Evolutionary conservation across 495 filamentous ascomycete genomes (phyloP).

Genomic region (Penicillium simplicissimum): DNA sequence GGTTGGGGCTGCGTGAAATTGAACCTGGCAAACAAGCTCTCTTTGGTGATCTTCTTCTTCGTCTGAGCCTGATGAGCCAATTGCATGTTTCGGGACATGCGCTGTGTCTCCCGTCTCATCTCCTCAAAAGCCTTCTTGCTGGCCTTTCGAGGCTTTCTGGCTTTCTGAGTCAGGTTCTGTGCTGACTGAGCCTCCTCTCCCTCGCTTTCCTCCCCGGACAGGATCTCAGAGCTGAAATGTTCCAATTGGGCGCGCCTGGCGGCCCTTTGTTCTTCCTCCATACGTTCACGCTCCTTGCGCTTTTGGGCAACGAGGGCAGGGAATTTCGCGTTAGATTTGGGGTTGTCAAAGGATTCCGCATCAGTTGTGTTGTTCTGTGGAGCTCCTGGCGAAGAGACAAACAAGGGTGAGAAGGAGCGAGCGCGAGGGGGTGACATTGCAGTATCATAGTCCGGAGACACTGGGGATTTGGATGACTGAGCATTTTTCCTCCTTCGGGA

Average conservation of each 20-base stretch:
- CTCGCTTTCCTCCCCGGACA: slow-evolving; percentile 43
- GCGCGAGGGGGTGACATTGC: slow-evolving; percentile 21
- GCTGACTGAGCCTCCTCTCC: slow-evolving; percentile 59
- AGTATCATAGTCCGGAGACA: slow-evolving; percentile 10
- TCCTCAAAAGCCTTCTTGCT: slow-evolving; percentile 97
- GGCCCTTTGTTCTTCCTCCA: slow-evolving; percentile 56
- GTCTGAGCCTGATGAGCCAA: slow-evolving; percentile 86
- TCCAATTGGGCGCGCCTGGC: slow-evolving; percentile 38
- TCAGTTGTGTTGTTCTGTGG: slow-evolving; percentile 12
- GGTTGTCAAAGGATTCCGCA: slow-evolving; percentile 47
- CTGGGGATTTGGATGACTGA: slow-evolving; percentile 12
- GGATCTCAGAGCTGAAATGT: slow-evolving; percentile 39
- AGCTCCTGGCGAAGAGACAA: slow-evolving; percentile 38
- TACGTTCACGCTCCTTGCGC: slow-evolving; percentile 60
- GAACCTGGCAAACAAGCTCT: slow-evolving; percentile 81
- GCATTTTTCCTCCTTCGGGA: slow-evolving; percentile 32
- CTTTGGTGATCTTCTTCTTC: slow-evolving; percentile 88
- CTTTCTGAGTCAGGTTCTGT: slow-evolving; percentile 60
- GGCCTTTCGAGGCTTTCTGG: slow-evolving; percentile 76
- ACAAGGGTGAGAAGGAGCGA: slow-evolving; percentile 43
- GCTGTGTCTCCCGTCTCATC: slow-evolving; percentile 89
- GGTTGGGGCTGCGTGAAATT: slow-evolving; percentile 59
- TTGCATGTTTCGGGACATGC: slow-evolving; percentile 85
- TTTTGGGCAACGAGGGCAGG: slow-evolving; percentile 70
- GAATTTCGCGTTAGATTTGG: slow-evolving; percentile 59